A percentile compares a stretch with the other conserved stretches of the same genome.
These are phyloP conservation scores for Arctium minus DNA, from an alignment of 129 eudicot species.

Conservation along the genomic window DNA sequence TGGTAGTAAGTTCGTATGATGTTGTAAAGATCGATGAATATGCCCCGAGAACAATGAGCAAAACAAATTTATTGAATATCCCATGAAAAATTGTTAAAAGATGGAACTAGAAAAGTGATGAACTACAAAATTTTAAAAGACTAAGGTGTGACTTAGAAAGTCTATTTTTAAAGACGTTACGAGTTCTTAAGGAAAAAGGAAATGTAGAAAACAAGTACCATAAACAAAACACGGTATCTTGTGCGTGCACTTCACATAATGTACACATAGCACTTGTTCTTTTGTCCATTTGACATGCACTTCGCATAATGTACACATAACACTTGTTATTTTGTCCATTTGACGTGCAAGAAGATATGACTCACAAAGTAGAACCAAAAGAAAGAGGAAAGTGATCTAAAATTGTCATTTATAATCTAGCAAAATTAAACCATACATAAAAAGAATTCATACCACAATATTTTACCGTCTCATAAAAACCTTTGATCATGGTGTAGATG, in stretches of 20 bases:
- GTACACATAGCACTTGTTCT: too few relatives aligned
- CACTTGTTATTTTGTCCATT: too few relatives aligned
- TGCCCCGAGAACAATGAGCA: not conserved
- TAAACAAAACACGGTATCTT: not conserved
- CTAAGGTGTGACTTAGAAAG: not conserved
- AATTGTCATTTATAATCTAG: too few relatives aligned
- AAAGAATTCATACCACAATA: too few relatives aligned
- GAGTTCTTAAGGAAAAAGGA: not conserved
- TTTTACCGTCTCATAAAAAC: too few relatives aligned
- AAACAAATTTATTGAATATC: not conserved
- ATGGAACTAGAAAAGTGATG: not conserved
- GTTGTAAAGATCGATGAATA: not conserved
- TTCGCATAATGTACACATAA: too few relatives aligned
- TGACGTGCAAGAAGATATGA: too few relatives aligned
- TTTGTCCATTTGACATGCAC: too few relatives aligned
- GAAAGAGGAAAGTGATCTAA: too few relatives aligned
- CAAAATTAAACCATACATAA: too few relatives aligned
- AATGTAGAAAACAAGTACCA: not conserved
- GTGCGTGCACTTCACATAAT: not conserved
- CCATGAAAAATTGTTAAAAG: constrained; percentile 10
- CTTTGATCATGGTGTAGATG: too few relatives aligned
- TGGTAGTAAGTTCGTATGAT: not conserved
- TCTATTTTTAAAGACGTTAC: not conserved
- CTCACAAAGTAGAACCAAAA: too few relatives aligned
- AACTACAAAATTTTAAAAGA: not conserved